Evolutionary conservation across 1,284 basidiomycete species (phyloP).

Genomic region (Veloporphyrellus conicus): DNA sequence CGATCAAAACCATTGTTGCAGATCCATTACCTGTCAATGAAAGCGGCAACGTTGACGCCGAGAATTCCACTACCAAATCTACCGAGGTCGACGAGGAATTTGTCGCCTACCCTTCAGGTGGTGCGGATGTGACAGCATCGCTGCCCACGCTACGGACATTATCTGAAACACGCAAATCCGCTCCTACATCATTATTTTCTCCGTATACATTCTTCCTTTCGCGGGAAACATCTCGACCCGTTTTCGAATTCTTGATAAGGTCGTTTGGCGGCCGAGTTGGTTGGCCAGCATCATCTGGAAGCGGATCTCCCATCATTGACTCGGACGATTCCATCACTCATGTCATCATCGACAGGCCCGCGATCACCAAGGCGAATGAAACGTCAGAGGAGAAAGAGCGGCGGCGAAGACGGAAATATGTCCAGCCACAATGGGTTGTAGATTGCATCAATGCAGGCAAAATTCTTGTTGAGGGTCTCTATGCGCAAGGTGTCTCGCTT

Average conservation of each 20-base stretch:
- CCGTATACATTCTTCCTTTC: conserved; percentile 94
- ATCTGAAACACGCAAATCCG: conserved; percentile 51
- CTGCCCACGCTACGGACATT: conserved; percentile 81
- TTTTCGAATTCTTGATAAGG: conserved; percentile 94
- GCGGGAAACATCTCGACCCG: conserved; percentile 85
- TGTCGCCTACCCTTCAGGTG: conserved; percentile 59
- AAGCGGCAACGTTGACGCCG: conserved; percentile 40
- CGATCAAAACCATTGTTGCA: conserved; percentile 61
- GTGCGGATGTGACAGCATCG: conserved; percentile 47
- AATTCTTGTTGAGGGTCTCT: conserved; percentile 82
- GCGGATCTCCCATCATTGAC: conserved; percentile 76
- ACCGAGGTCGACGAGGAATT: conserved; percentile 66
- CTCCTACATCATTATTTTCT: conserved; percentile 67
- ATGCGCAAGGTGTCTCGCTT: conserved; percentile 81
- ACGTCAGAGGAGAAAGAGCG: conserved; percentile 60
- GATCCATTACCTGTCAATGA: conserved; percentile 30
- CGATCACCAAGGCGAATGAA: conserved; percentile 47
- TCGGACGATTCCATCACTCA: conserved; percentile 85
- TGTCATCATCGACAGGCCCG: conserved; percentile 90
- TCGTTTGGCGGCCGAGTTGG: conserved; percentile 89
- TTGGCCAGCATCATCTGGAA: conserved; percentile 83
- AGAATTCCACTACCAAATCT: conserved; percentile 28
- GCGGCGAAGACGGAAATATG: conserved; percentile 72
- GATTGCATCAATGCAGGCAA: conserved; percentile 91
- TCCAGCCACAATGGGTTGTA: conserved; percentile 98